These are phyloP conservation scores for Orychophragmus violaceus DNA, from an alignment of 345 rosid genomes.

Conservation along the genomic window DNA sequence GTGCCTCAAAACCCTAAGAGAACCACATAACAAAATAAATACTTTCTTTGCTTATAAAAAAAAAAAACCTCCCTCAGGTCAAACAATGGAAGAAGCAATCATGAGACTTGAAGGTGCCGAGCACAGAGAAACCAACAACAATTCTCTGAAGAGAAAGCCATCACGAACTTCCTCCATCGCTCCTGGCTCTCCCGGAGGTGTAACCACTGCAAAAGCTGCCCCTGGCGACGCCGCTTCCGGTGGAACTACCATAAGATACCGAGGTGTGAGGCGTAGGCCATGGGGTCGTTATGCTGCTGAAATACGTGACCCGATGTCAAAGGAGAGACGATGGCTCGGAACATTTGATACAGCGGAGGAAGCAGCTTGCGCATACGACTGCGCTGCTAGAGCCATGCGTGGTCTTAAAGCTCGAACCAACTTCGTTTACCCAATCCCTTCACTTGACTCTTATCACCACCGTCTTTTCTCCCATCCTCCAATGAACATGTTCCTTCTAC, in stretches of 20 bases:
- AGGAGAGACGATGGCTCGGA: slow-evolving; percentile 94
- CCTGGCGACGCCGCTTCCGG: slow-evolving; percentile 32
- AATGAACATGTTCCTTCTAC: slow-evolving; percentile 52
- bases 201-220: slow-evolving; percentile 30
- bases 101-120: slow-evolving; percentile 29
- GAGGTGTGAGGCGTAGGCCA: slow-evolving; percentile 91
- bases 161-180: slow-evolving; percentile 20
- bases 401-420: slow-evolving; percentile 91
- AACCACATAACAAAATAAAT: not conserved
- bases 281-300: slow-evolving; percentile 99
- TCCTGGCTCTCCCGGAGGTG: slow-evolving; percentile 15
- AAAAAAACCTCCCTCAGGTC: not conserved
- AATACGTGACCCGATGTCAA: slow-evolving; percentile 86
- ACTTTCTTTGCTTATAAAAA: not conserved
- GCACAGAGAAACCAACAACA: slow-evolving; percentile 6
- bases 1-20: slow-evolving; percentile 18
- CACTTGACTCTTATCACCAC: slow-evolving; percentile 25
- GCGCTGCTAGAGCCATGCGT: slow-evolving; percentile 91
- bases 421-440: slow-evolving; percentile 58
- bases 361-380: slow-evolving; percentile 93
- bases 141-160: slow-evolving; percentile 25
- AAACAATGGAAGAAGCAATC: slow-evolving; percentile 28
- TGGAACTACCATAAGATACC: slow-evolving; percentile 61
- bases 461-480: slow-evolving; percentile 34
- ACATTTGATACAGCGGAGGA: slow-evolving; percentile 98